Percentiles rank a stretch among this genome's conserved stretches.
These are phyloP conservation scores for Musa acuminata DNA, from an alignment of 176 grass and related monocot species.

Conservation along the genomic window DNA sequence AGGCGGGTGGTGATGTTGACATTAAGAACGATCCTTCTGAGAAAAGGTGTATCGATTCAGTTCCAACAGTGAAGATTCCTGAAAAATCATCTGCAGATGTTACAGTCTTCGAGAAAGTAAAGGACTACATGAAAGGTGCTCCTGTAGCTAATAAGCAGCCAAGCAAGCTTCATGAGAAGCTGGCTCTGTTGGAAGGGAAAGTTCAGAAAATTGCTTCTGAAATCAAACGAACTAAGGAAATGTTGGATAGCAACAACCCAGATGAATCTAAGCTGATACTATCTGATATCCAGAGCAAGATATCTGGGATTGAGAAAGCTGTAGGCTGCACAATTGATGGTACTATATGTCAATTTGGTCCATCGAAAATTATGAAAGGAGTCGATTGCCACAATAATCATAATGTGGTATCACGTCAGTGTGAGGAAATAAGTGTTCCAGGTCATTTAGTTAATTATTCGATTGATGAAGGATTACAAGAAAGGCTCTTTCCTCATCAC, in stretches of 20 bases:
- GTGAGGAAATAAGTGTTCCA: slow-evolving; percentile 14
- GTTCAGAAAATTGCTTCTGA: slow-evolving; percentile 95
- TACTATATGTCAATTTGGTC: slow-evolving; percentile 33
- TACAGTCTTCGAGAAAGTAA: slow-evolving; percentile 62
- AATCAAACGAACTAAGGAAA: slow-evolving; percentile 87
- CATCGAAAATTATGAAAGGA: slow-evolving; percentile 28
- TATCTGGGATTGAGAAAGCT: slow-evolving; percentile 71
- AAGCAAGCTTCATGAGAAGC: slow-evolving; percentile 81
- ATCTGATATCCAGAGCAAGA: slow-evolving; percentile 83
- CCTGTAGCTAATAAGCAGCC: slow-evolving; percentile 40
- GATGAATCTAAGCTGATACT: slow-evolving; percentile 89
- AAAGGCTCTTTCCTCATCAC: slow-evolving; percentile 82
- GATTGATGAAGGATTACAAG: slow-evolving; percentile 70
- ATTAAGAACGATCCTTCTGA: slow-evolving; percentile 11
- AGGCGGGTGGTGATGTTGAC: background rate
- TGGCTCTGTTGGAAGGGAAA: slow-evolving; percentile 66
- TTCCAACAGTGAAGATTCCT: slow-evolving; percentile 22
- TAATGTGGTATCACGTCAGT: slow-evolving; percentile 9
- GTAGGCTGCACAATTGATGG: slow-evolving; percentile 68
- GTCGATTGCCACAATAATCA: slow-evolving; percentile 20
- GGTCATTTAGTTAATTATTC: slow-evolving; percentile 39
- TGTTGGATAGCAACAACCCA: slow-evolving; percentile 70
- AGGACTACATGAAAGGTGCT: slow-evolving; percentile 26
- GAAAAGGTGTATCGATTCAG: background rate
- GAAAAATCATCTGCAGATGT: slow-evolving; percentile 56